Base-by-base conservation (phyloP, 148 eudicot species). In the Camellia sinensis region DNA sequence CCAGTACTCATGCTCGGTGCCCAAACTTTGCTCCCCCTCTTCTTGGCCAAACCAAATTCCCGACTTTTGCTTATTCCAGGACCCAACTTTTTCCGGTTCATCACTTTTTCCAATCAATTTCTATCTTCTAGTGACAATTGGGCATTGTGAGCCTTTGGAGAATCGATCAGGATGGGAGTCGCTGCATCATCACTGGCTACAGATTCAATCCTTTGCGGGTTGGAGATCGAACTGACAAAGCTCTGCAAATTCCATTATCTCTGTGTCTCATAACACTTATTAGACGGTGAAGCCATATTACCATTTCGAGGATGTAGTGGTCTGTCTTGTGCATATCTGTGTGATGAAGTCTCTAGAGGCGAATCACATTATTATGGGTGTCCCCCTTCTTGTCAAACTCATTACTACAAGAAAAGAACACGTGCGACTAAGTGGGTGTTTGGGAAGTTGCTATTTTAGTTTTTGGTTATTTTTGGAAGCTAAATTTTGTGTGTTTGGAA, bases 321-420 rank as follows among this genome's bases (percentile, higher is more conserved):
- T 95, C 99, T 52, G 88, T 87, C 71, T 87, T 91, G 40, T 82
- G 85, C 86, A 88, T 93, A 69, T 91, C 88, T 12, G 92, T 97
- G 74, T 95, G 97, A 80, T 95, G 90, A 46, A 95, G 94, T 3
- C 94, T 95, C 77, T 95, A 97, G 75, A 95, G 89, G 59, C 93
- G 97, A 41, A 87, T 86, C 21, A 85, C 66, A 78, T 71, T 88
- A 37, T 69, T 84, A 44, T 80, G 81, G 52, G 81, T 76, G 17
- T 82, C 73, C 7, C 86, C 82, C 85, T 93, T 92, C 85, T 89
- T 91, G 77, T 87, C 87, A 79, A 89, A 92, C 43, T 95, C 97
- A 56, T 81, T 88, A 64, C 72, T 92, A 92, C 67, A 63, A 76
- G 21, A 52, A 54, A 54, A 19, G 37, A 29, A 29, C 37, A 29